Percentiles rank a stretch among this genome's conserved stretches.
Conservation (phyloP, 805 yeast species). For the Pichia nakasei region DNA sequence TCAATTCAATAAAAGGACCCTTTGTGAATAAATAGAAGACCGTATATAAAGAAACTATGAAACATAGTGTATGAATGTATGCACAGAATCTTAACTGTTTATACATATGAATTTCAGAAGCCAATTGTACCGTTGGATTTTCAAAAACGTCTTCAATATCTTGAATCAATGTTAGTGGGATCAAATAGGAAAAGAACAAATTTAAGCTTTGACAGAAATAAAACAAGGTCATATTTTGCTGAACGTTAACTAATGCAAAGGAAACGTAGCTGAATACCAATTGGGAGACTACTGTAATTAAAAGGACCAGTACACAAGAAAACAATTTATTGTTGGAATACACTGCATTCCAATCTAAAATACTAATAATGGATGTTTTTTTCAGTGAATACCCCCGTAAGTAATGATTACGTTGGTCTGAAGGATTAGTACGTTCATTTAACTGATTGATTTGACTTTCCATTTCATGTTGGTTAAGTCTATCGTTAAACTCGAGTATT, state of each 20-base stretch:
- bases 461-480: neutral
- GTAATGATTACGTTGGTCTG: neutral
- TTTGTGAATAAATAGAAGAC: conserved; percentile 12
- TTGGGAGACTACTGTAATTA: conserved; percentile 21
- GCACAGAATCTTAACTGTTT: conserved; percentile 15
- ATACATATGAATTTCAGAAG: conserved; percentile 18
- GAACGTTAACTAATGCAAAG: conserved; percentile 20
- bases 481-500: conserved; percentile 9
- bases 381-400: neutral
- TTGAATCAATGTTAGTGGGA: conserved; percentile 17
- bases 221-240: conserved; percentile 18
- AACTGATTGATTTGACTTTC: neutral
- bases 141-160: conserved; percentile 19
- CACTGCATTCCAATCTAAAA: conserved; percentile 20
- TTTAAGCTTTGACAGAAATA: conserved; percentile 18
- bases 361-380: conserved; percentile 7
- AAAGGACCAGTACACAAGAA: conserved; percentile 14
- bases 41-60: conserved; percentile 18
- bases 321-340: conserved; percentile 17
- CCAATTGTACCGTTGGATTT: conserved; percentile 18
- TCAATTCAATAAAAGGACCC: conserved; percentile 7
- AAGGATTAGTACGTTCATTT: neutral
- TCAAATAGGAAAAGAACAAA: conserved; percentile 19
- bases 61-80: conserved; percentile 14
- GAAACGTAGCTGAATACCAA: conserved; percentile 21